Evolutionary conservation across 179 eudicot genomes (phyloP), one percentile per base, ranked within the genome.

Genomic region (Amaranthus tricolor): DNA sequence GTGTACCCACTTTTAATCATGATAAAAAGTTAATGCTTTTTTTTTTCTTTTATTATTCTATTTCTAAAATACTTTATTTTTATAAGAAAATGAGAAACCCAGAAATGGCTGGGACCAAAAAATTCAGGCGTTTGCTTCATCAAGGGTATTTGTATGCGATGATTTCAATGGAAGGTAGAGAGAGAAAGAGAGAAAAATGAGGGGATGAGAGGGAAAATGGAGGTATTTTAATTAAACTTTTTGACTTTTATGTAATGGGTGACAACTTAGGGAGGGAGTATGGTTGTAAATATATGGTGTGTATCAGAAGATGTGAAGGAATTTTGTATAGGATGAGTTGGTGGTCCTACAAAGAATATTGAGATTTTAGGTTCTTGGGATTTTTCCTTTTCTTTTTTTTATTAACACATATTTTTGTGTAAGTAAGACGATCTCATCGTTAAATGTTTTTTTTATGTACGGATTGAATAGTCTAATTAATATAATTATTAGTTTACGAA

Each of bases 201-300:
- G 7, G 14, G 55, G 12, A 8, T 10, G 77, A 74, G 71, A 79
- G 61, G 69, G 70, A 62, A 40, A 69, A 14, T 51, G 67, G 65
- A 44, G 62, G 62, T 1, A 9, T 17, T 2, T 66, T 17, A 55
- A 55, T 45, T 50, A 17, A 56, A 68, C 72, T 81, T 81, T 77
- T 77, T 77, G 81, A 81, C 84, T 70, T 81, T 31, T 60, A 31
- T 54, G 64, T 66, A 58, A 67, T 66, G 60, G 76, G 50, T 45
- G 74, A 62, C 77, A 72, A 44, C 66, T 66, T 73, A 57, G 7
- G n/a, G 6, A 6, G 45, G 55, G 75, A 68, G 64, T 64, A 69
- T 73, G 31, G 15, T 43, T 68, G 83, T 81, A 77, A 81, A 72
- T 72, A 60, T 24, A 16, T 21, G 31, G 55, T 58, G 20, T 74